Conservation (phyloP, 1,139 yeast species). For the Candida neerlandica region DNA sequence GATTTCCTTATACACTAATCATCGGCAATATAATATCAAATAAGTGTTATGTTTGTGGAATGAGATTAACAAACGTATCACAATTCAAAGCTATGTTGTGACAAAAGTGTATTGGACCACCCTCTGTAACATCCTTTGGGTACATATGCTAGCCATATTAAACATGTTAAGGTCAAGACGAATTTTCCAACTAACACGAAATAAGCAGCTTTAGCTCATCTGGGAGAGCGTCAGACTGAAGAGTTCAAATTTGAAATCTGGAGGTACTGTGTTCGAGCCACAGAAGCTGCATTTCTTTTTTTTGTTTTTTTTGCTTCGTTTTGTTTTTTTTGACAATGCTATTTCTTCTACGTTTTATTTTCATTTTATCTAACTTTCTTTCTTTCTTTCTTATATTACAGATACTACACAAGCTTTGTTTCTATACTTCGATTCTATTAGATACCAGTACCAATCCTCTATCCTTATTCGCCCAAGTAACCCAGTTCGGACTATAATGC, state of each 20-base stretch:
- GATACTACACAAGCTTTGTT: neutral
- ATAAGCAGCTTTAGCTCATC: conserved; percentile 49
- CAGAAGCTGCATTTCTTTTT: conserved; percentile 1
- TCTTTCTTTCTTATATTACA: neutral
- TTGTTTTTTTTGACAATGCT: neutral
- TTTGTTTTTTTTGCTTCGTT: neutral
- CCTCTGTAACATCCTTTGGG: too few relatives aligned
- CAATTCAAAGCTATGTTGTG: too few relatives aligned
- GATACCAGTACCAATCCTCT: conserved; percentile 66
- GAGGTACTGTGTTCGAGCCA: conserved; percentile 6
- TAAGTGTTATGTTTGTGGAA: too few relatives aligned
- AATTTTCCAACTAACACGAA: too few relatives aligned
- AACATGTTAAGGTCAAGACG: too few relatives aligned
- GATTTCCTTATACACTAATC: too few relatives aligned
- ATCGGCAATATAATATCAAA: too few relatives aligned
- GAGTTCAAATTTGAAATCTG: conserved; percentile 19
- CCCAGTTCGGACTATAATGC: conserved; percentile 63
- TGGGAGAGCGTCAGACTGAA: conserved; percentile 60
- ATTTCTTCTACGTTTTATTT: neutral
- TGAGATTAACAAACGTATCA: too few relatives aligned
- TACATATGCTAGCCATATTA: too few relatives aligned
- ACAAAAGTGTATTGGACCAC: too few relatives aligned
- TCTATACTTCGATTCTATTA: conserved; percentile 44
- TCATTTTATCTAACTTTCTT: neutral
- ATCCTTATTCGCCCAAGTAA: conserved; percentile 64